Base-by-base conservation (phyloP, 1,139 yeast genomes). In the Suhomyces kunorum region DNA sequence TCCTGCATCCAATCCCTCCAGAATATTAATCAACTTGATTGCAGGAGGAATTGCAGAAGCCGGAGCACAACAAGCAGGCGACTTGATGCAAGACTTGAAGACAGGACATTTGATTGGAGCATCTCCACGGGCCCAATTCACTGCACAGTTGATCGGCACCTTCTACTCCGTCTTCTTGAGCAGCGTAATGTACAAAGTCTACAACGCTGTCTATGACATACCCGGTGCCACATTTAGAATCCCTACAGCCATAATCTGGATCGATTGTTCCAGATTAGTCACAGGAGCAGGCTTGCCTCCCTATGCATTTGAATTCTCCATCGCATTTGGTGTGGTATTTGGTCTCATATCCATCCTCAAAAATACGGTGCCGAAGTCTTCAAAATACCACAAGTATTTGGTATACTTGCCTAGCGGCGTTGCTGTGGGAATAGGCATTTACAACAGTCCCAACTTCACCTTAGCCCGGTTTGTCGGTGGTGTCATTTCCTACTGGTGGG, bases 21-120 rank as follows among this genome's bases (percentile, higher is more conserved):
- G 87, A 12, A 86, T 92, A 4, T 67, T 92, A 28, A 81, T 89
- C 36, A 92, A 92, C 58, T 69, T 92, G 40, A 83, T 92, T 3
- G 96, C 98, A 3, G 98, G 98, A 12, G 98, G 96, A 6, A 83
- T 92, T 24, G 95, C 98, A 1, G 98, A 92, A 64, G 98, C 98
- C 1, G 98, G 98, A 6, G 97, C 98, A 2, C 98, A 92, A 63
- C 98, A 92, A 63, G 97, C 98, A 1, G 98, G 98, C 12, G 98
- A 92, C 64, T 71, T 92, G 56, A 87, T 90, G 96, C 98, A 92
- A 68, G 98, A 92, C 63, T 71, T 90, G 52, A 92, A 92, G 59
- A 90, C 98, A 0, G 98, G 98, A 0, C 95, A 87, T 62, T 63
- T 92, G 36, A 58, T 92, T 4, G 96, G 95, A 8, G 98, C 98